These are phyloP conservation scores for Haplographium delicatum DNA, from an alignment of 495 filamentous ascomycete species.

Conservation along the genomic window DNA sequence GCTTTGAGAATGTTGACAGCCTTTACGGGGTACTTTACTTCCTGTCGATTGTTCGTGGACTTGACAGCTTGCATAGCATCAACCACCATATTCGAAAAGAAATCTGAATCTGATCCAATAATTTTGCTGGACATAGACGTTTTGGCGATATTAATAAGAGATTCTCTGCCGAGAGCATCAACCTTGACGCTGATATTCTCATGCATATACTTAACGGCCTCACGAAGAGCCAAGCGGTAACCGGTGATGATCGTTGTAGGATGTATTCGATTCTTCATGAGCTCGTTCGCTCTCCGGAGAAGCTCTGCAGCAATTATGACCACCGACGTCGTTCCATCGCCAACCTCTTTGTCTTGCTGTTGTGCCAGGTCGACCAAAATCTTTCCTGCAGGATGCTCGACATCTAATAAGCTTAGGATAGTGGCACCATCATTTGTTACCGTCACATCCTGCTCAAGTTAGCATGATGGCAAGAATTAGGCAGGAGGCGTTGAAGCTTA, in stretches of 20 bases:
- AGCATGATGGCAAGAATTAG: slow-evolving; percentile 15
- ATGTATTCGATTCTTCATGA: slow-evolving; percentile 99
- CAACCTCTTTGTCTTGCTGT: slow-evolving; percentile 98
- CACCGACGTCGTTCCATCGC: slow-evolving; percentile 96
- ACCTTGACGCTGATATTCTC: slow-evolving; percentile 96
- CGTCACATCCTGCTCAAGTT: slow-evolving; percentile 75
- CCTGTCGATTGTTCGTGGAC: slow-evolving; percentile 79
- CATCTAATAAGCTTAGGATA: slow-evolving; percentile 88
- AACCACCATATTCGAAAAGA: slow-evolving; percentile 95
- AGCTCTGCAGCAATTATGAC: slow-evolving; percentile 97
- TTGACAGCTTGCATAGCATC: slow-evolving; percentile 96
- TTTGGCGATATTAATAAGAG: slow-evolving; percentile 90
- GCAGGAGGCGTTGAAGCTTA: slow-evolving; percentile 39
- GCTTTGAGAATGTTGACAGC: slow-evolving; percentile 98
- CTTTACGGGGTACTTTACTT: slow-evolving; percentile 97
- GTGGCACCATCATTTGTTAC: slow-evolving; percentile 99
- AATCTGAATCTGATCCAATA: slow-evolving; percentile 91
- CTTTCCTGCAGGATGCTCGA: slow-evolving; percentile 97
- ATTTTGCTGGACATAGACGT: slow-evolving; percentile 99
- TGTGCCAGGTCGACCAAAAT: slow-evolving; percentile 97
- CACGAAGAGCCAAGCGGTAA: slow-evolving; percentile 89
- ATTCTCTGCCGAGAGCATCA: slow-evolving; percentile 82
- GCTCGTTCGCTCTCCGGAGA: slow-evolving; percentile 87
- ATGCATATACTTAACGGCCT: slow-evolving; percentile 98
- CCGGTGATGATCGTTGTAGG: slow-evolving; percentile 99